phyloP scores from a whole-genome alignment of 495 filamentous ascomycete genomes.

The Neurospora intermedia region DNA sequence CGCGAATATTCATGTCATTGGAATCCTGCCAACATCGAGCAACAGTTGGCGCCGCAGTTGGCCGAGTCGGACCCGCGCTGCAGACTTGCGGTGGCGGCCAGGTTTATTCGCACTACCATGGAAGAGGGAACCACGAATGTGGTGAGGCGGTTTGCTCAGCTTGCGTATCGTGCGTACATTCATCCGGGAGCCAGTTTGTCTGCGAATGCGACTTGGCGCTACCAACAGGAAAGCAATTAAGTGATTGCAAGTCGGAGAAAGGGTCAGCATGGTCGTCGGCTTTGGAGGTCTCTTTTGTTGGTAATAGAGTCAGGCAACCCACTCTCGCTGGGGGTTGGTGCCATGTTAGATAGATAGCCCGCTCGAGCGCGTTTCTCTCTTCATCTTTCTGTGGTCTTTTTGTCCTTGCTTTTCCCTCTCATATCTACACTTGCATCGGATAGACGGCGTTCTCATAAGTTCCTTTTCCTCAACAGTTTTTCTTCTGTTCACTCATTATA shows the following conservation, averaged over 20 bases:
- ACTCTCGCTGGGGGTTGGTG: background rate
- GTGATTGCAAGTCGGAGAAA: background rate
- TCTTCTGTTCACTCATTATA: background rate
- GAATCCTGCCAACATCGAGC: conserved; percentile 50
- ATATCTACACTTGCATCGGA: background rate
- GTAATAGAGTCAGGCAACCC: background rate
- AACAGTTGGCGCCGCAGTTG: conserved; percentile 47
- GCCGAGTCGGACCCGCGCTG: conserved; percentile 60
- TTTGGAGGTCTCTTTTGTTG: background rate
- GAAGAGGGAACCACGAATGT: conserved; percentile 70
- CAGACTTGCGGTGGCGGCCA: conserved; percentile 69
- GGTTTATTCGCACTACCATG: conserved; percentile 60
- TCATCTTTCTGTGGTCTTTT: background rate
- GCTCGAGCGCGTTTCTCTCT: background rate
- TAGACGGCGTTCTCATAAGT: background rate
- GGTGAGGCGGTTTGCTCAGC: conserved; percentile 63
- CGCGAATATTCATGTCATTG: conserved; percentile 61
- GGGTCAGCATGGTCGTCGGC: background rate
- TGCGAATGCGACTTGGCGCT: conserved; percentile 6
- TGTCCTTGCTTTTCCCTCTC: background rate
- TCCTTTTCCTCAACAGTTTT: background rate
- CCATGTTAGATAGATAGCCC: background rate
- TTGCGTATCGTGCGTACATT: conserved; percentile 45
- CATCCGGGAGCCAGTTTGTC: conserved; percentile 26
- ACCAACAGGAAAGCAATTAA: background rate